These are phyloP conservation scores for Castanospermum australe DNA, from an alignment of 306 rosid genomes.

Conservation along the genomic window DNA sequence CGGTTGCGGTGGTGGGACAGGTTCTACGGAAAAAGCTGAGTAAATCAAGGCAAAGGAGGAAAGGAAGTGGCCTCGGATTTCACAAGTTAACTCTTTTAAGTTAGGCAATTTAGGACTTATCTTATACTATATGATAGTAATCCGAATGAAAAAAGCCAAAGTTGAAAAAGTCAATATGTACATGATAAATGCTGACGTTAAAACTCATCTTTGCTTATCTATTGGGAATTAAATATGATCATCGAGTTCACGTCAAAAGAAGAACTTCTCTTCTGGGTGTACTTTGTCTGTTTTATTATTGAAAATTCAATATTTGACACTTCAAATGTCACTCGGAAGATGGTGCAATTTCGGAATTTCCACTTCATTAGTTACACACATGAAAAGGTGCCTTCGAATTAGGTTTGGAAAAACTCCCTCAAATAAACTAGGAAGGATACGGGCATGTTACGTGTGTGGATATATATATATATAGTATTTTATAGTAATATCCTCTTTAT, in stretches of 20 bases:
- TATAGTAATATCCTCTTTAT: no score
- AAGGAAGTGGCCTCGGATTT: background rate
- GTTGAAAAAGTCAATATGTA: conserved; percentile 13
- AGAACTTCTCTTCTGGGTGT: background rate
- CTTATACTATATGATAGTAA: background rate
- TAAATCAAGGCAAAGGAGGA: conserved; percentile 1
- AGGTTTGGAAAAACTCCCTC: background rate
- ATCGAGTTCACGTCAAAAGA: background rate
- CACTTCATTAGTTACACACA: background rate
- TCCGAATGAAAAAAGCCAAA: background rate
- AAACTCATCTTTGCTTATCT: conserved; percentile 21
- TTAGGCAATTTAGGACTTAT: background rate
- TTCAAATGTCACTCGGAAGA: conserved; percentile 1
- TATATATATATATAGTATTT: no score
- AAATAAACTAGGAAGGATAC: background rate
- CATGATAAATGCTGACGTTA: conserved; percentile 8
- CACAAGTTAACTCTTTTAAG: background rate
- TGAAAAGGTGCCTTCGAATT: background rate
- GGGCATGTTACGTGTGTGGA: background rate
- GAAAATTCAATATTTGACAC: background rate
- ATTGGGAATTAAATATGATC: background rate
- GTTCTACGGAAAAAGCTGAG: background rate
- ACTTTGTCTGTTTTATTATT: background rate
- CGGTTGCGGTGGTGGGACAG: conserved; percentile 16
- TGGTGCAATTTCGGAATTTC: conserved; percentile 14